Conservation (phyloP, 2,329 filamentous ascomycete species). For the Leptographium lundbergii region DNA sequence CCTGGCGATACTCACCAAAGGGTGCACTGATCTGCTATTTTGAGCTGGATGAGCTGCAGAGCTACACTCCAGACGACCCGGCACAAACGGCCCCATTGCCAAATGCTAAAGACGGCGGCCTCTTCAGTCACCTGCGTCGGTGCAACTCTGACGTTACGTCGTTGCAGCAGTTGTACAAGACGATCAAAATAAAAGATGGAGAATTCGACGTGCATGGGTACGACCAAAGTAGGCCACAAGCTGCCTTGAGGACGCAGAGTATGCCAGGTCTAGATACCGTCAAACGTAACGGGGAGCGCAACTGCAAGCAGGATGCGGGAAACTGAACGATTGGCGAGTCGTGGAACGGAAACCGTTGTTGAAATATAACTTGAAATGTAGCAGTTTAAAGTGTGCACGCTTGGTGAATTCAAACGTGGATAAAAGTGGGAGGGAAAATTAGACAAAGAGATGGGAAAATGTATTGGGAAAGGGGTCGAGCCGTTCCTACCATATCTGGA, state of each 20-base stretch:
- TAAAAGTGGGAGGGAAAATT: neutral
- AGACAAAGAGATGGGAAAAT: neutral
- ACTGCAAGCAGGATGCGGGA: neutral
- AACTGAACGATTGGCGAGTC: neutral
- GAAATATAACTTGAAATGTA: neutral
- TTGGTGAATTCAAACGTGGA: neutral
- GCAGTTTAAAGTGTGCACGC: no score
- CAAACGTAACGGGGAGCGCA: neutral
- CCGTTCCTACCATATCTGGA: neutral
- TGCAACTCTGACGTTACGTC: neutral
- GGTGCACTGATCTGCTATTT: constrained; percentile 7
- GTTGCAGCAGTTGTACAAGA: neutral
- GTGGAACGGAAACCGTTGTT: neutral
- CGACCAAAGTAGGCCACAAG: neutral
- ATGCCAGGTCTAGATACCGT: neutral
- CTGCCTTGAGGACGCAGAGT: neutral
- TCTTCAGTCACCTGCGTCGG: neutral
- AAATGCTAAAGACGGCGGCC: neutral
- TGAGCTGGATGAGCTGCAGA: constrained; percentile 2
- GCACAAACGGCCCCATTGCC: no score
- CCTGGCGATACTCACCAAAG: neutral
- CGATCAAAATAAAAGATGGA: neutral
- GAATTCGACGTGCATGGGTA: neutral
- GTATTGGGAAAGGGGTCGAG: neutral
- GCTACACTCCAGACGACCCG: neutral